Evolutionary conservation across 257 asterid species (phyloP), one percentile per base, ranked within the genome.

Genomic region (Ligustrum vulgare): DNA sequence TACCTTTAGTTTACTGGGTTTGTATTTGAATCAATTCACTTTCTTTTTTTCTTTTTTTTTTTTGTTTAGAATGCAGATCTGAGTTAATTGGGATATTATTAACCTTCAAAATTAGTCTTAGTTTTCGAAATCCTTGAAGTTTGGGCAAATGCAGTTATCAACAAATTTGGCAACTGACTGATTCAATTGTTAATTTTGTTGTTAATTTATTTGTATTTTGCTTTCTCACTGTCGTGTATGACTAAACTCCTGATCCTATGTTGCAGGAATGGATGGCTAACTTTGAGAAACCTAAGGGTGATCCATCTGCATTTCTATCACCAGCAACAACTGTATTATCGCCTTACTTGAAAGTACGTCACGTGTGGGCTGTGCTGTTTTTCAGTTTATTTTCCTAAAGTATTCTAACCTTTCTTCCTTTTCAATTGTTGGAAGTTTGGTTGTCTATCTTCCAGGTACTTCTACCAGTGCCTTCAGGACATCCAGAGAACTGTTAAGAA

Each of bases 271-370:
- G 98, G 98, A 94, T 91, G 70, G 92, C 98, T 47, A 89, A 85
- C 76, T 94, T 94, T 82, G 99, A 94, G 90, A 94, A 94, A 80
- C 99, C 99, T 72, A 92, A 92, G 87, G 98, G 98, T 45, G 95
- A 92, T 85, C 99, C 99, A 49, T 86, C 98, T 80, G 86, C 93
- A 69, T 92, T 89, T 86, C 75, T 89, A 71, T 87, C 84, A 78
- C 99, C 99, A 63, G 97, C 96, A 65, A 92, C 99, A 31, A 94
- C 98, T 33, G 98, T 92, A 72, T 80, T 94, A 73, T 92, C 98
- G 67, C 98, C 99, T 36, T 91, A 94, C 82, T 80, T 94, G 83
- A 94, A 94, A 88, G 99, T 94, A 85, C 78, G 94, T 78, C 45
- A 32, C 34, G 25, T 22, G 15, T 34, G 51, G 56, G 47, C 49